Evolutionary conservation across 305 asterid genomes (phyloP), one percentile per base, ranked within the genome.

Genomic region (Lippia alba): DNA sequence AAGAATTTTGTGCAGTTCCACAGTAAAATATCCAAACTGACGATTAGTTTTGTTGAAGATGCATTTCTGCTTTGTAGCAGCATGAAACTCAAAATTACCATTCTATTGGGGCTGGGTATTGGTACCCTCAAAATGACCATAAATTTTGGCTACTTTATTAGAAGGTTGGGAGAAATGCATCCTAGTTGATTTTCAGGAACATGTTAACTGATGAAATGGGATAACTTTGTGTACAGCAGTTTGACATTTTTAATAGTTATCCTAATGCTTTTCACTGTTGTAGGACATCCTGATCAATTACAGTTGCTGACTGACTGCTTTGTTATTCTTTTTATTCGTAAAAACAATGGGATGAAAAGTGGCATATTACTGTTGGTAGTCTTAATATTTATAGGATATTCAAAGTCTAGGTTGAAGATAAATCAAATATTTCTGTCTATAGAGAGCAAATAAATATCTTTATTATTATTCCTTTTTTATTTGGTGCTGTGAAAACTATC

Each of bases 361-460:
- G 32, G 7, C 64, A 12, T 61, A 33, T 24, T 49, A 51, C 11
- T 48, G 53, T 44, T 16, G 20, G 12, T 48, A 36, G 39, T 69
- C 12, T 67, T 75, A 19, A 53, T 70, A 24, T 24, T 60, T 74
- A 46, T 40, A 63, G 18, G 30, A 57, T 20, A 68, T 61, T 62
- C 54, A 20, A 39, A 9, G 7, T 20, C 41, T 16, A 49, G n/a
- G 46, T 39, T 17, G 61, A 63, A 30, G 16, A 3, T 15, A 15
- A 5, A 20, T 50, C 24, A 66, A 10, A 50, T 73, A 16, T 39
- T 16, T 17, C 45, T 49, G 64, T 69, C 66, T 3, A 10, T 30
- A 69, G 64, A 68, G 56, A 55, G 57, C 59, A 61, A 14, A 53
- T 59, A 10, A 10, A 20, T 44, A 46, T 18, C 20, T 45, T 1